Evolutionary conservation across 495 filamentous ascomycete genomes (phyloP).

Genomic region (Trichoderma virens): DNA sequence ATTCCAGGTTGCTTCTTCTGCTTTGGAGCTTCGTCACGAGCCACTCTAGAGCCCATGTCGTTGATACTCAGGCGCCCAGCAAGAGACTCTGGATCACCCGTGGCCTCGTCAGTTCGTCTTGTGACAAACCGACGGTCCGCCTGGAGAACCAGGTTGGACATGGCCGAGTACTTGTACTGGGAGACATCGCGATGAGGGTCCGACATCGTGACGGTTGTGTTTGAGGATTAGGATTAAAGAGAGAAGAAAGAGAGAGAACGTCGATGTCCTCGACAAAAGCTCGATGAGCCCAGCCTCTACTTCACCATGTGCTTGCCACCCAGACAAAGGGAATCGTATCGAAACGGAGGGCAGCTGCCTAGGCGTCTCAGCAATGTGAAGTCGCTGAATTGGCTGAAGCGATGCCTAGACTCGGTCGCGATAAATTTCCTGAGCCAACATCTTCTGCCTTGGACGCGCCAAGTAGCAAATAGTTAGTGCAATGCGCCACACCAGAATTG

Average conservation of each 20-base stretch:
- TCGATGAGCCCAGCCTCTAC: conserved; percentile 15
- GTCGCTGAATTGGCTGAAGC: conserved; percentile 6
- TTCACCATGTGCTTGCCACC: conserved; percentile 22
- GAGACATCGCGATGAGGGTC: conserved; percentile 83
- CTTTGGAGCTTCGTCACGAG: conserved; percentile 71
- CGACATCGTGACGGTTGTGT: conserved; percentile 50
- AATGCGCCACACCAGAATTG: background rate
- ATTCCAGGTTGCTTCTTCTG: conserved; percentile 62
- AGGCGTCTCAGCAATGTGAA: background rate
- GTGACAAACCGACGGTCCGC: conserved; percentile 94
- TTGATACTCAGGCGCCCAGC: conserved; percentile 86
- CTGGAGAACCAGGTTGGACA: conserved; percentile 99
- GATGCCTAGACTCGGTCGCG: background rate
- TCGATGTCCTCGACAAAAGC: conserved; percentile 10
- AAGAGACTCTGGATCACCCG: conserved; percentile 94
- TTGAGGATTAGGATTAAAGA: background rate
- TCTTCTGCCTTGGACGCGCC: conserved; percentile 7
- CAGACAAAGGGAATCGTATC: background rate
- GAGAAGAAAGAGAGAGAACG: conserved; percentile 1
- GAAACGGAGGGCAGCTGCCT: background rate
- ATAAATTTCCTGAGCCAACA: conserved; percentile 3
- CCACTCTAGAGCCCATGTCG: conserved; percentile 85
- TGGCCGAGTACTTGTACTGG: conserved; percentile 99
- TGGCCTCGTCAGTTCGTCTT: conserved; percentile 85
- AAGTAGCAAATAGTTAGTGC: background rate